phyloP scores from a whole-genome alignment of 2,329 filamentous ascomycete species.

The Nemania diffusa region DNA sequence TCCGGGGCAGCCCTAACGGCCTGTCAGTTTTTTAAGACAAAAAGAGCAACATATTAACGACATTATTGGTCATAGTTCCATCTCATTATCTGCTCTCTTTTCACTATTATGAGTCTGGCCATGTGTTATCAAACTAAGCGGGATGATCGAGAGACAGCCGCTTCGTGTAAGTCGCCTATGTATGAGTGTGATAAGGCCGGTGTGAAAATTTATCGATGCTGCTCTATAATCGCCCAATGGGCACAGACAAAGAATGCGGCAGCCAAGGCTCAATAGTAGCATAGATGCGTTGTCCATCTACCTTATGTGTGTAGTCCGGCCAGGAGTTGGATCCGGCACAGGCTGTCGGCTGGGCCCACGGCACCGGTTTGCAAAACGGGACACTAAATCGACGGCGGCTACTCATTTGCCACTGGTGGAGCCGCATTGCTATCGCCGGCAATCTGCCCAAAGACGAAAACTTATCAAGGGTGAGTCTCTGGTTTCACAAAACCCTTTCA shows the following conservation, averaged over 20 bases:
- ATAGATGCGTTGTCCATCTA: slow-evolving; percentile 14
- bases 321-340: slow-evolving; percentile 22
- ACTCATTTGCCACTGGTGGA: slow-evolving; percentile 31
- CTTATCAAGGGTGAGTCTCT: slow-evolving; percentile 3
- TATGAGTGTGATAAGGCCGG: slow-evolving; percentile 6
- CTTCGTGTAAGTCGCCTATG: slow-evolving; percentile 4
- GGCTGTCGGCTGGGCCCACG: slow-evolving; percentile 36
- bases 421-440: slow-evolving; percentile 17
- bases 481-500: slow-evolving; percentile 14
- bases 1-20: slow-evolving; percentile 5
- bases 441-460: slow-evolving; percentile 15
- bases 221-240: slow-evolving; percentile 8
- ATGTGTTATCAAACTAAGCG: not conserved
- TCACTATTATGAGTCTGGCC: not conserved
- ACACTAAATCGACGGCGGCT: slow-evolving; percentile 15
- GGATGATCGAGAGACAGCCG: not conserved
- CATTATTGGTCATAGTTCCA: not conserved
- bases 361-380: slow-evolving; percentile 20
- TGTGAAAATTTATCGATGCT: not conserved
- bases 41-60: not conserved
- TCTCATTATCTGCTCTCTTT: not conserved
- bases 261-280: slow-evolving; percentile 1
- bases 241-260: not conserved
- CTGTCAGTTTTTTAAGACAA: not conserved
- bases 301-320: slow-evolving; percentile 5